Evolutionary conservation across 306 rosid species (phyloP).

Genomic region (Cotoneaster glaucophyllus): DNA sequence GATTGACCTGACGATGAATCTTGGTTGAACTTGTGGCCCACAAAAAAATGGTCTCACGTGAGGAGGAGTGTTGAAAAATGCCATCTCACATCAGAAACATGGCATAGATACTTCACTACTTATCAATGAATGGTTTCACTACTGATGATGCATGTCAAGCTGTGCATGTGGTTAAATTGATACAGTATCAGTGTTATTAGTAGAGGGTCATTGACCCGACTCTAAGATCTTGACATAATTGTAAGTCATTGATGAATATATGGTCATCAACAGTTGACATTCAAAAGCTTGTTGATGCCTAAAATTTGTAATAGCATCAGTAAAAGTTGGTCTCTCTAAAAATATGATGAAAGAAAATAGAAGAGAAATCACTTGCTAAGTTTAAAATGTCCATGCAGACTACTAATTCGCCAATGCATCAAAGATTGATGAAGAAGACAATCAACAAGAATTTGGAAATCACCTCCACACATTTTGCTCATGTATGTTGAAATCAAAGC

Average conservation of each 20-base stretch:
- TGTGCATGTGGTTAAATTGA: not conserved
- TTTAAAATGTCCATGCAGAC: not conserved
- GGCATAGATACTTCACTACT: not conserved
- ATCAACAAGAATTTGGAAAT: not conserved
- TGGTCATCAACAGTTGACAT: not conserved
- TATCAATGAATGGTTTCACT: not conserved
- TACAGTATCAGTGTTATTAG: too few species aligned
- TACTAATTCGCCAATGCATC: not conserved
- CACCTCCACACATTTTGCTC: not conserved
- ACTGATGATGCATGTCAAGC: too few species aligned
- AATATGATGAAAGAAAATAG: not conserved
- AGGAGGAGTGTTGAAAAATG: not conserved
- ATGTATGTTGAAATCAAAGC: not conserved
- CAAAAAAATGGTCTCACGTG: not conserved
- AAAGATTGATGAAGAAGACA: not conserved
- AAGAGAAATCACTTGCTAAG: too few species aligned
- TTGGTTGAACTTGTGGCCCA: not conserved
- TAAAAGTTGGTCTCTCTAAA: not conserved
- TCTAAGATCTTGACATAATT: not conserved
- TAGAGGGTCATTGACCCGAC: not conserved
- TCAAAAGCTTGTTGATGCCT: not conserved
- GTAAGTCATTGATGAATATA: not conserved
- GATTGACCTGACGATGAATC: not conserved
- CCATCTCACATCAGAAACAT: not conserved
- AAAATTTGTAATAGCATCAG: not conserved